Conservation (phyloP, 148 eudicot species). For the Rhododendron mucronatum region DNA sequence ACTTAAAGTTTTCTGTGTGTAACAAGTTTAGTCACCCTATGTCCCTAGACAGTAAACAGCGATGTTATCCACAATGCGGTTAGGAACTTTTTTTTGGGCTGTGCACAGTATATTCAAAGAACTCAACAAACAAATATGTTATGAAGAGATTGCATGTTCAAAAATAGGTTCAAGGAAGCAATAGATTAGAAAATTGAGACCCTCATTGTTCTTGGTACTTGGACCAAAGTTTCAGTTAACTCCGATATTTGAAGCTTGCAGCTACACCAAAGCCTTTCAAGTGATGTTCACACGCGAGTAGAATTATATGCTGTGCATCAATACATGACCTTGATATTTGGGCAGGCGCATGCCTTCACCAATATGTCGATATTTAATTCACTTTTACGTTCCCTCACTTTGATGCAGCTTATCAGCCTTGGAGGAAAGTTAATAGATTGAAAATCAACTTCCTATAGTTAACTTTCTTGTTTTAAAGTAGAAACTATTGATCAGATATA, state of each 20-base stretch:
- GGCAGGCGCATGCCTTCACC: neutral
- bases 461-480: neutral
- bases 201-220: neutral
- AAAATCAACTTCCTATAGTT: neutral
- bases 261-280: neutral
- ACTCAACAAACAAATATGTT: neutral
- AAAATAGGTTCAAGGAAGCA: slow-evolving; percentile 2
- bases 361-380: neutral
- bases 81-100: neutral
- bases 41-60: neutral
- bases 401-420: neutral
- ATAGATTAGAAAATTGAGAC: neutral
- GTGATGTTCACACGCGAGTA: neutral
- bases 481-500: neutral
- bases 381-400: neutral
- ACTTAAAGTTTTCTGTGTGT: neutral
- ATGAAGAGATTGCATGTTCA: neutral
- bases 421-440: neutral
- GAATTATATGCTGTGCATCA: neutral
- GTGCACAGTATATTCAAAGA: neutral
- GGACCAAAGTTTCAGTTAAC: neutral
- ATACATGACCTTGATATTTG: neutral
- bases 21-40: neutral
- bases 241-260: neutral
- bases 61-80: neutral